These are phyloP conservation scores for Fusarium zealandicum DNA, from an alignment of 2,329 filamentous ascomycete genomes.

Conservation along the genomic window DNA sequence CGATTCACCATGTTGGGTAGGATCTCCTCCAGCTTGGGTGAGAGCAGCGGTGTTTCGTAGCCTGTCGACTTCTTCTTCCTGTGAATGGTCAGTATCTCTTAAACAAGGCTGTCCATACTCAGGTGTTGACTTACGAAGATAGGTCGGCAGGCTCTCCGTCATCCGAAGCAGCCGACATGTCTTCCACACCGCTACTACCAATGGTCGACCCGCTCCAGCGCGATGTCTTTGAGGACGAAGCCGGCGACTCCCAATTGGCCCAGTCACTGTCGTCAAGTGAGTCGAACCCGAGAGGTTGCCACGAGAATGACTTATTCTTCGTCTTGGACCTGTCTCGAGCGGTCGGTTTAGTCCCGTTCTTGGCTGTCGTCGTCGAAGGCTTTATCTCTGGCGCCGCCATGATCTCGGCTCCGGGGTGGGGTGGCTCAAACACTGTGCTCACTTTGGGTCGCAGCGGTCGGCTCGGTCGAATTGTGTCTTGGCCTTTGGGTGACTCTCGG, in stretches of 20 bases:
- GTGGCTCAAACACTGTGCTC: slow-evolving; percentile 52
- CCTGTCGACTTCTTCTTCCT: slow-evolving; percentile 47
- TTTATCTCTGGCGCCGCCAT: slow-evolving; percentile 11
- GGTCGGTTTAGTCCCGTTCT: slow-evolving; percentile 41
- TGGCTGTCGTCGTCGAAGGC: slow-evolving; percentile 43
- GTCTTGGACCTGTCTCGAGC: slow-evolving; percentile 49
- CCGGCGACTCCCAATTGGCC: slow-evolving; percentile 69
- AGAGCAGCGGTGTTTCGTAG: slow-evolving; percentile 44
- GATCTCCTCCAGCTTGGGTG: slow-evolving; percentile 60
- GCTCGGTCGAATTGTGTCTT: slow-evolving; percentile 57
- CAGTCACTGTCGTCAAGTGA: slow-evolving; percentile 68
- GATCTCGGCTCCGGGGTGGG: slow-evolving; percentile 34
- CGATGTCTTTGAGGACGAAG: slow-evolving; percentile 58
- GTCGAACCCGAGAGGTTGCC: slow-evolving; percentile 65
- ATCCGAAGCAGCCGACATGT: slow-evolving; percentile 57
- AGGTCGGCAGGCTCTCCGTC: slow-evolving; percentile 55
- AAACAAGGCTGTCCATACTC: neutral
- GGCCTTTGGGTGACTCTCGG: slow-evolving; percentile 41
- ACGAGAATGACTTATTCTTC: slow-evolving; percentile 64
- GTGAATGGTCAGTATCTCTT: slow-evolving; percentile 16
- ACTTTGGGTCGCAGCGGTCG: slow-evolving; percentile 51
- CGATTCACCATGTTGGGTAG: slow-evolving; percentile 76
- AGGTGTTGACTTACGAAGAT: slow-evolving; percentile 54
- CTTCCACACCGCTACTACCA: slow-evolving; percentile 50
- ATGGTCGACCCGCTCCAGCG: slow-evolving; percentile 71